A percentile compares a stretch with the other conserved stretches of the same genome.
Evolutionary conservation across 108 stramenopile species (phyloP).

Genomic region (Fragilaria radians): DNA sequence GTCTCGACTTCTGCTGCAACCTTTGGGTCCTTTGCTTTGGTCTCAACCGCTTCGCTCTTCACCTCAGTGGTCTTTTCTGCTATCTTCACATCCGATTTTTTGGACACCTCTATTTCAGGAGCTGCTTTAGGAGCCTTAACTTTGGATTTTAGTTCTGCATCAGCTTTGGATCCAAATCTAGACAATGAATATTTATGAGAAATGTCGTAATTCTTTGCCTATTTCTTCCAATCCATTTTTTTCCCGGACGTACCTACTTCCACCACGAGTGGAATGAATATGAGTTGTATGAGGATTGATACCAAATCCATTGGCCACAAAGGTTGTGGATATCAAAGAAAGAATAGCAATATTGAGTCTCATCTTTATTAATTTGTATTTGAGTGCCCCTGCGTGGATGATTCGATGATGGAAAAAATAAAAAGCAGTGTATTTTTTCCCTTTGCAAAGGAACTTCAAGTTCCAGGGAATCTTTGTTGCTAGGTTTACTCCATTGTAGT

Average conservation of each 20-base stretch:
- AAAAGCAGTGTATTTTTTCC: background rate
- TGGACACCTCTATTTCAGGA: background rate
- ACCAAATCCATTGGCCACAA: conserved; percentile 5
- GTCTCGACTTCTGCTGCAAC: conserved; percentile 26
- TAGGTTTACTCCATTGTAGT: no score
- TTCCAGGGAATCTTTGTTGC: background rate
- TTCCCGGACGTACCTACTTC: background rate
- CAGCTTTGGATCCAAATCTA: background rate
- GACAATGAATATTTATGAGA: background rate
- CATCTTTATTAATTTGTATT: background rate
- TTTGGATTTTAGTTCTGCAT: conserved; percentile 1
- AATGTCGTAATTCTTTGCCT: background rate
- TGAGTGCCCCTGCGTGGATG: conserved; percentile 1
- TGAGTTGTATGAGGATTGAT: background rate
- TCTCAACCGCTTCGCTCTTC: no score
- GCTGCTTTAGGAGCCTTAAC: background rate
- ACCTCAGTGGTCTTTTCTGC: no score
- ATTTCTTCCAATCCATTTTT: background rate
- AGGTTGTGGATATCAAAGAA: conserved; percentile 3
- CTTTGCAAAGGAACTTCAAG: background rate
- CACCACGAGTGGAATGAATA: background rate
- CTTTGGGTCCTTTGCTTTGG: no score
- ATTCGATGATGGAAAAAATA: background rate
- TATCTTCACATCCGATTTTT: no score
- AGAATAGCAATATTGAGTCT: conserved; percentile 1